Evolutionary conservation across 768 basidiomycete genomes (phyloP).

Genomic region (Serendipita indica): DNA sequence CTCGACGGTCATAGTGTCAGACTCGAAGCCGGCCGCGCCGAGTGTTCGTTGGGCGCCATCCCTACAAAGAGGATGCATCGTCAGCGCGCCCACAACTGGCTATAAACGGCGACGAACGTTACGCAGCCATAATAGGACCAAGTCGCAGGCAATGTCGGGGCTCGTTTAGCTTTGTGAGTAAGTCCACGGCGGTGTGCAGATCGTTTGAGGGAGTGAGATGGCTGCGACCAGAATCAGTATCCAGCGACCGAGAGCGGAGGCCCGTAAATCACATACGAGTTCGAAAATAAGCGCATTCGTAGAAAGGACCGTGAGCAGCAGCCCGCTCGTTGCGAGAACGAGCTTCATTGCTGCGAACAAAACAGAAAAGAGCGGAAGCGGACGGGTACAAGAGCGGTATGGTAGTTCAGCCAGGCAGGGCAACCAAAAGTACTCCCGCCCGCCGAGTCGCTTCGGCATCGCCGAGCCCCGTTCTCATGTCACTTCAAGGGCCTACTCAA

Average conservation of each 20-base stretch:
- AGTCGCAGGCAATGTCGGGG: slow-evolving; percentile 16
- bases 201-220: not conserved
- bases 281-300: not conserved
- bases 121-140: slow-evolving; percentile 19
- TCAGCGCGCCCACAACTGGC: not conserved
- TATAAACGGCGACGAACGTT: slow-evolving; percentile 11
- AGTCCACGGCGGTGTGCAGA: not conserved
- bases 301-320: not conserved
- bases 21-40: slow-evolving; percentile 28
- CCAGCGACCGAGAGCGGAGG: not conserved
- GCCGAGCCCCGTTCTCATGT: not conserved
- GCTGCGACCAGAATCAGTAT: not conserved
- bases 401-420: not conserved
- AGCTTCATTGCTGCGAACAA: not conserved
- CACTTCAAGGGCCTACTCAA: too few relatives aligned
- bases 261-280: not conserved
- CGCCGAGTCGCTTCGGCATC: not conserved
- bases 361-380: not conserved
- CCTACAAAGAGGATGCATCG: slow-evolving; percentile 21
- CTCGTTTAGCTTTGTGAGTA: not conserved
- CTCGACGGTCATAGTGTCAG: slow-evolving; percentile 49
- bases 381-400: not conserved
- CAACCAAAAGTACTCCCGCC: not conserved
- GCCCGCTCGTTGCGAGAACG: not conserved
- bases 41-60: slow-evolving; percentile 49